Base-by-base conservation (phyloP, 164 flowering plant genomes). In the Chimonanthus salicifolius region DNA sequence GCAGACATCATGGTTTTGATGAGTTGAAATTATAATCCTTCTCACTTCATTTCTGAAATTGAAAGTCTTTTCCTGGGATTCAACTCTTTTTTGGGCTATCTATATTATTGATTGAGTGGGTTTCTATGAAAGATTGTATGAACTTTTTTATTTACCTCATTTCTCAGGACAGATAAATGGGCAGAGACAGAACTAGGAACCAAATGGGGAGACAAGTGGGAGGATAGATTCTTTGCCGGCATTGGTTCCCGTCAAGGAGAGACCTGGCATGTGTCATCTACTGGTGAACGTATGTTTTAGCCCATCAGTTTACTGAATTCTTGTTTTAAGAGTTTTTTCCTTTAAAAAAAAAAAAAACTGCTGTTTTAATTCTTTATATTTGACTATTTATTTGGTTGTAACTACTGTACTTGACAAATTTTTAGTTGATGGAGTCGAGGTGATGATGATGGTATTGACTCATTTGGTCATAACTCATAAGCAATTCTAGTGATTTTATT, bases 141-240 rank as follows among this genome's bases (percentile, higher is more conserved):
- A 15, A 58, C 18, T 33, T 54, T 21, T 18, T 43, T 15, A 60
- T 51, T 72, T 49, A 68, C 68, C 47, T 74, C 73, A 74, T 74
- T 51, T 82, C 50, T 74, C 94, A 94, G 97, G 97, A 92, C 97
- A 46, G 98, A 94, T 84, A 94, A 94, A 81, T 94, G 98, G 98
- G 98, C 98, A 49, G 98, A 94, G 83, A 94, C 97, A 65, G 95
- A 94, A 81, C 77, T 92, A 47, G 97, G 98, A 76, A 94, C 98
- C 62, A 94, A 90, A 81, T 94, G 98, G 97, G 98, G 98, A 79
- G 98, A 94, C 83, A 94, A 94, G 83, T 94, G 98, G 98, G 98
- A 94, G 73, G 98, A 94, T 78, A 94, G 83, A 75, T 94, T 94
- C 72, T 92, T 90, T 81, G 79, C 92, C 75, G 97, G 98, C 58